Conservation (phyloP, 768 basidiomycete genomes). For the Lyophyllum semitale region DNA sequence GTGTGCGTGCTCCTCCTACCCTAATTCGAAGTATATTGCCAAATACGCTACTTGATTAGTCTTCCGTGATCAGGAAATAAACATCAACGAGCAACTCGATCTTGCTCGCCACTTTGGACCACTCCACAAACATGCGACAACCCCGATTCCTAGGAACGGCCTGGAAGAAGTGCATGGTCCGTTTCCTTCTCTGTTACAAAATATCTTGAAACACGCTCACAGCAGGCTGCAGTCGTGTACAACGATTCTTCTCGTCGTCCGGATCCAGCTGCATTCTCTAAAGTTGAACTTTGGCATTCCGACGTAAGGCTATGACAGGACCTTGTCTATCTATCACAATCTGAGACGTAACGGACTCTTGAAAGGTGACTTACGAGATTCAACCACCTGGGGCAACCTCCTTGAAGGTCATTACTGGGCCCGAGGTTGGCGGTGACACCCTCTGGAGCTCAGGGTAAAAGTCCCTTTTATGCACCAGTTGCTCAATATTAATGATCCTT, state of each 20-base stretch:
- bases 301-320: slow-evolving; percentile 49
- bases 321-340: not conserved
- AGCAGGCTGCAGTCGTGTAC: slow-evolving; percentile 57
- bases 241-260: slow-evolving; percentile 66
- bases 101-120: slow-evolving; percentile 72
- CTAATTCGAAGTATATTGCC: not conserved
- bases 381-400: slow-evolving; percentile 83
- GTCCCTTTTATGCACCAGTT: not conserved
- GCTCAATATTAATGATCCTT: not conserved
- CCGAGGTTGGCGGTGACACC: slow-evolving; percentile 77
- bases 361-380: slow-evolving; percentile 69
- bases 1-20: slow-evolving; percentile 37
- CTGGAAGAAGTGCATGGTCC: slow-evolving; percentile 76
- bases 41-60: slow-evolving; percentile 39
- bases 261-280: slow-evolving; percentile 65
- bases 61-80: slow-evolving; percentile 74
- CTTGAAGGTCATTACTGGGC: slow-evolving; percentile 70
- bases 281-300: slow-evolving; percentile 79
- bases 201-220: slow-evolving; percentile 6
- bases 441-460: slow-evolving; percentile 77
- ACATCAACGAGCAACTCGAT: slow-evolving; percentile 70
- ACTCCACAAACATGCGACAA: slow-evolving; percentile 83
- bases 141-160: slow-evolving; percentile 72
- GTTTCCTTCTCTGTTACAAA: slow-evolving; percentile 17
- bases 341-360: not conserved